Percentiles rank a stretch among this genome's conserved stretches.
These are phyloP conservation scores for Cladophialophora carrionii DNA, from an alignment of 2,329 filamentous ascomycete species.

Conservation along the genomic window DNA sequence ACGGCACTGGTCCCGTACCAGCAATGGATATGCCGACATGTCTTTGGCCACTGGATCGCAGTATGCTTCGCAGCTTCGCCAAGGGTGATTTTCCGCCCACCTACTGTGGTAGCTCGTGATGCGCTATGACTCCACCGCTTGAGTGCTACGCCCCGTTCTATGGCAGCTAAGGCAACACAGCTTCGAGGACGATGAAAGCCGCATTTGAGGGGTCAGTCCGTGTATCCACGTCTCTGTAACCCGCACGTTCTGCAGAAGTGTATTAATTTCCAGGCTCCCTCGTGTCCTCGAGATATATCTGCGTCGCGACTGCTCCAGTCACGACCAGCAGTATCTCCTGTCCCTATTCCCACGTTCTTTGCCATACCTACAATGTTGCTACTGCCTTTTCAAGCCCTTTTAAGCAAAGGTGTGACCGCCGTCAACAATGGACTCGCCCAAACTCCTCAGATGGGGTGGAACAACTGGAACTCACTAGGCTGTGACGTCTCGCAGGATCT, in stretches of 20 bases:
- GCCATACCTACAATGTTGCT: slow-evolving; percentile 17
- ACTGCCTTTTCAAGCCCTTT: slow-evolving; percentile 28
- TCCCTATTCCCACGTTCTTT: not conserved
- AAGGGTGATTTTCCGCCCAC: not conserved
- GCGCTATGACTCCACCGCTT: not conserved
- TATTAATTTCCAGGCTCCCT: not conserved
- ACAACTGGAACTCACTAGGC: slow-evolving; percentile 53
- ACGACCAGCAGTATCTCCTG: not conserved
- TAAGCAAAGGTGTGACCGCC: slow-evolving; percentile 33
- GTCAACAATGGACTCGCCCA: slow-evolving; percentile 49
- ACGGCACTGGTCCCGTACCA: not conserved
- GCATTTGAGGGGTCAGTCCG: not conserved
- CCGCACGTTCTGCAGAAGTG: not conserved
- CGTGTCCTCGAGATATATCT: not conserved
- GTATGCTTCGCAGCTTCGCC: not conserved
- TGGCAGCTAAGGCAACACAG: not conserved
- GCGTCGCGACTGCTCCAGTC: not conserved
- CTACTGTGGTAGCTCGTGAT: slow-evolving; percentile 2
- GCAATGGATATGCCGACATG: not conserved
- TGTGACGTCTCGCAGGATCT: slow-evolving; percentile 54
- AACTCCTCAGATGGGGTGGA: slow-evolving; percentile 53
- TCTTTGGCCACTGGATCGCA: not conserved
- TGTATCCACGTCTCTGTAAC: not conserved
- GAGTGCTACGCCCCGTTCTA: not conserved
- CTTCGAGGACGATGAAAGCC: not conserved